A percentile compares a stretch with the other conserved stretches of the same genome.
Conservation (phyloP, 169 alveolate species). For the Perkinsus olseni region DNA sequence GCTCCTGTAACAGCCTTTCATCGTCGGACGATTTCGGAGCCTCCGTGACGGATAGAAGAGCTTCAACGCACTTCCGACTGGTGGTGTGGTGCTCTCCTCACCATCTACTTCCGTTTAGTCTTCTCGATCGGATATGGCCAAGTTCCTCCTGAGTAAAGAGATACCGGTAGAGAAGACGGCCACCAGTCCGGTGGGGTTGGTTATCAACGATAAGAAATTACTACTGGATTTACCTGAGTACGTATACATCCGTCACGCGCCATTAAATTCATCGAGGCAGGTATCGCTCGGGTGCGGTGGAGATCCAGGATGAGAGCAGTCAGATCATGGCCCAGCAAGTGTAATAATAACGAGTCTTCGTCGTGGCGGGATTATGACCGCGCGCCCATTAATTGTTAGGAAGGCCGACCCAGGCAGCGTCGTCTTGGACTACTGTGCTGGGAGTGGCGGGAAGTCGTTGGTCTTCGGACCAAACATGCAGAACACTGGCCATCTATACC, state of each 20-base stretch:
- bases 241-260: constrained; percentile 1
- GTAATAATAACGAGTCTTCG: constrained; percentile 8
- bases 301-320: constrained; percentile 85
- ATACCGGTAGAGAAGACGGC: background rate
- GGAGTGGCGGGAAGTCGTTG: constrained; percentile 86
- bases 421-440: constrained; percentile 86
- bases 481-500: constrained; percentile 74
- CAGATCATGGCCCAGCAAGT: constrained; percentile 61
- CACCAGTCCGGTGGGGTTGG: constrained; percentile 48
- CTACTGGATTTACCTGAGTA: constrained; percentile 71
- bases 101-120: too few species aligned
- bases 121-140: background rate
- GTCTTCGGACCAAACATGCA: constrained; percentile 77
- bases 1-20: background rate
- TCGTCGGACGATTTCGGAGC: too few species aligned
- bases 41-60: too few species aligned
- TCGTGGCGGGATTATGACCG: background rate
- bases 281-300: constrained; percentile 67
- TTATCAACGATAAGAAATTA: constrained; percentile 49
- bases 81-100: too few species aligned
- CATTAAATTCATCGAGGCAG: background rate
- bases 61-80: too few species aligned
- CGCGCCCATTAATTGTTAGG: constrained; percentile 22
- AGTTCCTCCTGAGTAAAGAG: background rate
- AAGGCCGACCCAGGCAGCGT: constrained; percentile 78